A percentile compares a stretch with the other conserved stretches of the same genome.
Evolutionary conservation across 2,329 filamentous ascomycete genomes (phyloP).

Genomic region (Pestalotiopsis sp.): DNA sequence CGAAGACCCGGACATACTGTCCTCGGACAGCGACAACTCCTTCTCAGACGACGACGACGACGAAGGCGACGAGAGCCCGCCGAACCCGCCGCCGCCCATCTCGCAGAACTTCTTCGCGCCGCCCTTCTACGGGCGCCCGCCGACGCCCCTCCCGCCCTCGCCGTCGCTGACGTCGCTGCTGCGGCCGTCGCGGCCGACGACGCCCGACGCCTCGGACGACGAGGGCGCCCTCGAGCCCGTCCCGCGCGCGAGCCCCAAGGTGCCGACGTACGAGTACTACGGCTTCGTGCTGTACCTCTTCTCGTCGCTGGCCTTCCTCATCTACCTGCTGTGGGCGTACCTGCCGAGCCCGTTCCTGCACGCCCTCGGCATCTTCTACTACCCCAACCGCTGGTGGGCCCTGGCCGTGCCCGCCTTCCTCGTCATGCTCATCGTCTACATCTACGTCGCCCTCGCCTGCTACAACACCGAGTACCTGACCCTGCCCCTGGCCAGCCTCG

Average conservation of each 20-base stretch:
- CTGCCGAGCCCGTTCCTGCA: conserved; percentile 90
- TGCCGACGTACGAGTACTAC: conserved; percentile 99
- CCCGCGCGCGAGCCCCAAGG: conserved; percentile 84
- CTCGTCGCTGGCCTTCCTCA: conserved; percentile 77
- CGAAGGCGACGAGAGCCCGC: conserved; percentile 30
- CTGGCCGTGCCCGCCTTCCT: conserved; percentile 89
- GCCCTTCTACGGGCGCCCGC: conserved; percentile 97
- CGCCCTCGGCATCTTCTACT: conserved; percentile 93
- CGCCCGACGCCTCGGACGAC: conserved; percentile 87
- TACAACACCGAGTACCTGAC: conserved; percentile 93
- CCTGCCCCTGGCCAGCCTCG: conserved; percentile 74
- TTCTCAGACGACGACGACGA: conserved; percentile 28
- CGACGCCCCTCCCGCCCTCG: conserved; percentile 88
- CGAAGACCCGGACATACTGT: conserved; percentile 12
- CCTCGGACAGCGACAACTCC: conserved; percentile 6
- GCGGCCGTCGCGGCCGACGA: conserved; percentile 87
- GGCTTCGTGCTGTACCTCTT: conserved; percentile 96
- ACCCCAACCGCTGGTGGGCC: conserved; percentile 97
- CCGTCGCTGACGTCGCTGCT: conserved; percentile 91
- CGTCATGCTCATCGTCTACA: conserved; percentile 86
- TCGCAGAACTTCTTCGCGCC: conserved; percentile 67
- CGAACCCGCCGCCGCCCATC: conserved; percentile 41
- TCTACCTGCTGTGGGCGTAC: conserved; percentile 81
- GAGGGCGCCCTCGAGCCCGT: conserved; percentile 70
- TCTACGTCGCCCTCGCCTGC: conserved; percentile 87